These are phyloP conservation scores for Argentina anserina DNA, from an alignment of 306 rosid species.

Conservation along the genomic window DNA sequence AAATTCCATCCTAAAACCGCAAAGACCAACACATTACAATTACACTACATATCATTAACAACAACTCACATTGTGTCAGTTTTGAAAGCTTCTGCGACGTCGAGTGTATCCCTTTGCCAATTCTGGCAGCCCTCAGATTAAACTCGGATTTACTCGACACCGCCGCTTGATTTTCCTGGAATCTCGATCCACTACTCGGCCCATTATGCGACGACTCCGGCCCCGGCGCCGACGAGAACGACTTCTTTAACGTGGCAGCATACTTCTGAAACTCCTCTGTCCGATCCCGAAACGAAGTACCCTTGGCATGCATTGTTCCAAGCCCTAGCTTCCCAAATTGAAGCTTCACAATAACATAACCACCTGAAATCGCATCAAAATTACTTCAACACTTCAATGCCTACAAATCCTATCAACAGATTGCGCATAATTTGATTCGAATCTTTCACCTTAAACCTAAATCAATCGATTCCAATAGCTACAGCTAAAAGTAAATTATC, in stretches of 20 bases:
- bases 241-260: conserved; percentile 73
- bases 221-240: conserved; percentile 40
- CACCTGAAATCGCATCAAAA: conserved; percentile 21
- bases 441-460: not conserved
- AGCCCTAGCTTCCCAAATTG: conserved; percentile 19
- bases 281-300: conserved; percentile 73
- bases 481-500: not conserved
- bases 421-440: not conserved
- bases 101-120: conserved; percentile 87
- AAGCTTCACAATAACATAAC: conserved; percentile 35
- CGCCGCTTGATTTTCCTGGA: conserved; percentile 68
- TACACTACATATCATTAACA: not conserved
- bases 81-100: conserved; percentile 91
- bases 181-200: conserved; percentile 48
- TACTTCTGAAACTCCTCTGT: conserved; percentile 72
- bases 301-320: conserved; percentile 51
- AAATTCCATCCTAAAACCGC: not conserved
- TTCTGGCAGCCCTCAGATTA: conserved; percentile 78
- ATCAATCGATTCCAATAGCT: not conserved
- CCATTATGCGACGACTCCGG: conserved; percentile 48
- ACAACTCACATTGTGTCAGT: conserved; percentile 75
- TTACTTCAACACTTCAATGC: conserved; percentile 1
- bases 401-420: not conserved
- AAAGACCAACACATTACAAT: not conserved
- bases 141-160: conserved; percentile 76